Percentiles rank a stretch among this genome's conserved stretches.
These are phyloP conservation scores for carrot (Daucus carota) DNA, from an alignment of 129 eudicot species.

Conservation along the genomic window DH1_v3.0 NC_030387.2:25033001-25033500, in stretches of 20 bases:
- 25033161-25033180: too few relatives aligned
- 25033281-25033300: background rate
- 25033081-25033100: too few relatives aligned
- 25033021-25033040: too few relatives aligned
- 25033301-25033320: background rate
- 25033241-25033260: background rate
- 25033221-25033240: too few relatives aligned
- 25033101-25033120: too few relatives aligned
- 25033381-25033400: constrained; percentile 89
- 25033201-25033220: background rate
- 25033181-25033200: too few relatives aligned
- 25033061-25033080: too few relatives aligned
- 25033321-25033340: constrained; percentile 10
- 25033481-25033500: background rate
- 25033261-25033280: background rate
- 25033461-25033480: background rate
- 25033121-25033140: too few relatives aligned
- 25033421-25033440: constrained; percentile 26
- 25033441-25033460: background rate
- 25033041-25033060: too few relatives aligned
- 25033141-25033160: too few relatives aligned
- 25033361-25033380: constrained; percentile 67
- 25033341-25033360: constrained; percentile 71
- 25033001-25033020: too few relatives aligned
- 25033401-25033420: constrained; percentile 91